These are phyloP conservation scores for Theobroma cacao DNA, from an alignment of 345 rosid genomes.

Conservation along the genomic window DNA sequence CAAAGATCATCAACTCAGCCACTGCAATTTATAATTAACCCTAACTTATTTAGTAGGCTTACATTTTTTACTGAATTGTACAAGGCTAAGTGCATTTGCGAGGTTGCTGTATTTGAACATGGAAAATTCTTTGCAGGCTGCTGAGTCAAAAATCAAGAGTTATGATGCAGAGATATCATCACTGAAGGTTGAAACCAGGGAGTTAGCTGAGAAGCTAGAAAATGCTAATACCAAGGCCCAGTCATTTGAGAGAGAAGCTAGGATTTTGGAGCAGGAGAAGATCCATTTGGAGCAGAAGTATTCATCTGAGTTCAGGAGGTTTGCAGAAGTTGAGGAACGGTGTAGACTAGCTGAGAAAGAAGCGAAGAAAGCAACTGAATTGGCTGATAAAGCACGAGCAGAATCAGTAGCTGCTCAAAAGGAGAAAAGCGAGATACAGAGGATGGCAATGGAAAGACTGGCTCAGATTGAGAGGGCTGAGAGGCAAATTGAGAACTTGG, in stretches of 20 bases:
- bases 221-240: conserved; percentile 64
- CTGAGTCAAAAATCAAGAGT: conserved; percentile 77
- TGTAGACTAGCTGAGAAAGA: conserved; percentile 81
- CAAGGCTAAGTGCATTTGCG: neutral
- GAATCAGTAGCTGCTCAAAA: conserved; percentile 81
- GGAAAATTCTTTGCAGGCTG: conserved; percentile 59
- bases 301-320: conserved; percentile 71
- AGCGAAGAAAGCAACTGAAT: conserved; percentile 81
- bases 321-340: conserved; percentile 82
- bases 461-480: conserved; percentile 79
- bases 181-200: conserved; percentile 55
- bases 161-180: conserved; percentile 68
- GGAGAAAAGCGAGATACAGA: conserved; percentile 80
- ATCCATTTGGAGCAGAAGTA: conserved; percentile 78
- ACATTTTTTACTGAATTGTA: neutral
- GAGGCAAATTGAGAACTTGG: conserved; percentile 76
- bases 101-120: conserved; percentile 11
- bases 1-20: neutral
- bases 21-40: neutral
- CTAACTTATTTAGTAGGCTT: neutral
- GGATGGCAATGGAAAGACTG: conserved; percentile 83
- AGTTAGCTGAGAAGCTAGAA: conserved; percentile 61
- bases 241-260: conserved; percentile 77
- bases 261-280: conserved; percentile 83
- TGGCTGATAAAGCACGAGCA: conserved; percentile 81